phyloP scores from a whole-genome alignment of 805 yeast genomes.

The Kluyveromyces starmeri region DNA sequence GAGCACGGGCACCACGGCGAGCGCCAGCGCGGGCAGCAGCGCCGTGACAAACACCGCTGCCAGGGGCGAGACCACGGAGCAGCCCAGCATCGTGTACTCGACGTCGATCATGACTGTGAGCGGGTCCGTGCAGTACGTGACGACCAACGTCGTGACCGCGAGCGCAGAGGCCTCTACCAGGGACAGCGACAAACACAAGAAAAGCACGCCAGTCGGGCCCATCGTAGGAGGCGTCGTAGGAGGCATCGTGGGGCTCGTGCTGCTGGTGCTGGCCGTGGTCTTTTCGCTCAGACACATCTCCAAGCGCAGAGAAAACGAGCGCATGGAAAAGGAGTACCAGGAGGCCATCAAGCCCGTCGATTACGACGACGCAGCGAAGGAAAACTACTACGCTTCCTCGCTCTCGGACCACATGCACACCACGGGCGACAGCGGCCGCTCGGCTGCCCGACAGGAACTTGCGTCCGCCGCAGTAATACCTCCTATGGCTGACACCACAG shows the following conservation, averaged over 20 bases:
- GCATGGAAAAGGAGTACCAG: slow-evolving; percentile 49
- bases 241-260: slow-evolving; percentile 39
- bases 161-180: slow-evolving; percentile 10
- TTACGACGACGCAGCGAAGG: slow-evolving; percentile 27
- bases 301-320: slow-evolving; percentile 35
- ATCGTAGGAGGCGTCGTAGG: slow-evolving; percentile 60
- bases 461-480: too few relatives aligned
- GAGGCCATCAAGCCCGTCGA: slow-evolving; percentile 45
- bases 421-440: slow-evolving; percentile 5
- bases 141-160: slow-evolving; percentile 19
- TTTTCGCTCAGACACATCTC: slow-evolving; percentile 32
- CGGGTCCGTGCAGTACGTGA: slow-evolving; percentile 23
- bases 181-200: slow-evolving; percentile 5
- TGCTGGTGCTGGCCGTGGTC: slow-evolving; percentile 33
- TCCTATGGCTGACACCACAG: too few relatives aligned
- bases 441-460: too few relatives aligned
- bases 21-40: slow-evolving; percentile 17
- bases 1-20: slow-evolving; percentile 13
- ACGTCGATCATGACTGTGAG: slow-evolving; percentile 21
- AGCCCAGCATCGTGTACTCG: slow-evolving; percentile 9
- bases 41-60: slow-evolving; percentile 15
- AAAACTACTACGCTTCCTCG: slow-evolving; percentile 13
- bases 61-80: slow-evolving; percentile 17
- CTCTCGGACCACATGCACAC: slow-evolving; percentile 12
- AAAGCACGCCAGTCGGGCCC: slow-evolving; percentile 38